These are phyloP conservation scores for Magnaporthales sp. DNA, from an alignment of 2,329 filamentous ascomycete species.

Conservation along the genomic window DNA sequence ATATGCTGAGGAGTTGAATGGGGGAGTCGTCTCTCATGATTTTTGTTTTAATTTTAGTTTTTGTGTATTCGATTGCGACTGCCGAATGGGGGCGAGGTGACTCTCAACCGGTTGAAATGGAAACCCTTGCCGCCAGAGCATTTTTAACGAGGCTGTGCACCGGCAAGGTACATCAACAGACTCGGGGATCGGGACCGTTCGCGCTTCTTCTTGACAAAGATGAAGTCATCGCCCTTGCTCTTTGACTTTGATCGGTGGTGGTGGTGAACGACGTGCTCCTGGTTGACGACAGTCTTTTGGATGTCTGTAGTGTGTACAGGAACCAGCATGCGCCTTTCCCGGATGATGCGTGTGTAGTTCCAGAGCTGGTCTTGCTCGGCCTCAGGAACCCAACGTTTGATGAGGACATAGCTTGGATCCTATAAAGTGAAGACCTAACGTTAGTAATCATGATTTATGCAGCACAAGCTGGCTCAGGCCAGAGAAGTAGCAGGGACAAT, in stretches of 20 bases:
- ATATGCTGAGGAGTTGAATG: not conserved
- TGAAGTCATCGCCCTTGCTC: conserved; percentile 22
- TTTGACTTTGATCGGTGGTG: conserved; percentile 27
- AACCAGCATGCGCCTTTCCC: conserved; percentile 35
- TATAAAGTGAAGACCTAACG: conserved; percentile 15
- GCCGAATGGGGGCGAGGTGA: not conserved
- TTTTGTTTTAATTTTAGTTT: not conserved
- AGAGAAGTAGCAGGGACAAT: not conserved
- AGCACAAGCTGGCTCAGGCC: not conserved
- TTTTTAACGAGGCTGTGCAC: conserved; percentile 20
- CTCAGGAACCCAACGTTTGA: conserved; percentile 58
- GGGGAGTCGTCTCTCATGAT: not conserved
- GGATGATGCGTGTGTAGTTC: conserved; percentile 58
- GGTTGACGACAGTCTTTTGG: conserved; percentile 46
- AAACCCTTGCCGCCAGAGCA: too few species aligned
- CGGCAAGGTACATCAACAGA: conserved; percentile 49
- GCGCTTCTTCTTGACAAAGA: conserved; percentile 47
- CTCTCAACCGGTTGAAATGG: too few species aligned
- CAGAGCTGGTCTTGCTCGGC: conserved; percentile 65
- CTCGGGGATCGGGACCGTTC: conserved; percentile 48
- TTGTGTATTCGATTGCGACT: not conserved
- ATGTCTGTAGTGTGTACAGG: conserved; percentile 23
- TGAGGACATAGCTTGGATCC: conserved; percentile 55
- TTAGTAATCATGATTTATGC: not conserved
- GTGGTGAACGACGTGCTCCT: conserved; percentile 36